A percentile compares a stretch with the other conserved stretches of the same genome.
phyloP scores from a whole-genome alignment of 352 stramenopile genomes.

The Thraustochytrium sp. region DNA sequence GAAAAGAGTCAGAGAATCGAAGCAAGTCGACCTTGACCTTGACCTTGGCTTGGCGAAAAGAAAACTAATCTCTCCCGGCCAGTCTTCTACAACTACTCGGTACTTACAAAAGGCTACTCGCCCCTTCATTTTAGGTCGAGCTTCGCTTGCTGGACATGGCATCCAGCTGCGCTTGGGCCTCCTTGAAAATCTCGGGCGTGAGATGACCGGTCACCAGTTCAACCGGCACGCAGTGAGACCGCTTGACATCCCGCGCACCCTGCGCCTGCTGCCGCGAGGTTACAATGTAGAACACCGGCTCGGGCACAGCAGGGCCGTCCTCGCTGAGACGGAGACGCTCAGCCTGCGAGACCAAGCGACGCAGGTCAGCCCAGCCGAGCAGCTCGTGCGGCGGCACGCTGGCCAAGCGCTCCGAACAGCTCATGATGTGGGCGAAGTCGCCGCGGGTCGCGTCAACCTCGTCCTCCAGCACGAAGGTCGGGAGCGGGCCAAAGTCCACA shows the following conservation, averaged over 20 bases:
- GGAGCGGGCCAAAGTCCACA: slow-evolving; percentile 35
- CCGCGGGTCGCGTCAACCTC: background rate
- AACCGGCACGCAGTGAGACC: slow-evolving; percentile 13
- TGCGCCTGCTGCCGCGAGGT: background rate
- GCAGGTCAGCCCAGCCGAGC: slow-evolving; percentile 7
- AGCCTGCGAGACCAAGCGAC: background rate
- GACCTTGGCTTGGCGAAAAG: background rate
- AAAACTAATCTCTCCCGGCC: background rate
- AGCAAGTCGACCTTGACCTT: background rate
- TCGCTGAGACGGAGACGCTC: background rate
- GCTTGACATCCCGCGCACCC: background rate
- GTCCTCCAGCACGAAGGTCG: background rate
- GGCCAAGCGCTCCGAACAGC: background rate
- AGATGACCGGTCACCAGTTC: slow-evolving; percentile 20
- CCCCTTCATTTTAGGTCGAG: no score
- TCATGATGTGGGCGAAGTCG: background rate
- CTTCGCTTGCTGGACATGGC: background rate
- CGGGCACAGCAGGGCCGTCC: background rate
- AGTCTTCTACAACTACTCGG: no score
- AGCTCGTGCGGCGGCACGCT: slow-evolving; percentile 10
- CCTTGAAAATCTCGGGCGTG: slow-evolving; percentile 4
- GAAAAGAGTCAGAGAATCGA: background rate
- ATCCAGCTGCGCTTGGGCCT: slow-evolving; percentile 23
- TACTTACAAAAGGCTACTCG: no score
- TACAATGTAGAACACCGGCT: background rate